Evolutionary conservation across 805 yeast genomes (phyloP).

Genomic region (Myxozyma lipomycoides): DNA sequence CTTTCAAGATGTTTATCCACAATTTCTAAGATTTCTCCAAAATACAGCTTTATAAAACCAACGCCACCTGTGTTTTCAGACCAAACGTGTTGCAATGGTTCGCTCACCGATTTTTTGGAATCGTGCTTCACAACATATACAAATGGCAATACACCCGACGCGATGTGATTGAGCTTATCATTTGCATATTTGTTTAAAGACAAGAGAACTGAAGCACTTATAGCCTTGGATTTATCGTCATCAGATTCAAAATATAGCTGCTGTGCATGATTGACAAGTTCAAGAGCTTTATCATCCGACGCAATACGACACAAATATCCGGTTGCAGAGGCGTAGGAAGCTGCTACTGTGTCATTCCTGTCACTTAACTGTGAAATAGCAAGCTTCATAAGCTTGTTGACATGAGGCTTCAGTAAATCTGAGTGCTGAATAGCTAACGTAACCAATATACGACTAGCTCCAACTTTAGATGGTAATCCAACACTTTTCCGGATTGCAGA

Average conservation of each 20-base stretch:
- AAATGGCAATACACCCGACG: conserved; percentile 68
- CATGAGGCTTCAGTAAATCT: conserved; percentile 45
- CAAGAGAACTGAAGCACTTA: conserved; percentile 38
- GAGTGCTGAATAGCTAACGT: conserved; percentile 58
- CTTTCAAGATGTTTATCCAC: conserved; percentile 52
- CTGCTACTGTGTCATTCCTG: conserved; percentile 65
- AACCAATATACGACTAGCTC: conserved; percentile 71
- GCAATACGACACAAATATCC: conserved; percentile 74
- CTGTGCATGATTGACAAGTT: conserved; percentile 51
- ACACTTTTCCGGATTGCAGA: conserved; percentile 63
- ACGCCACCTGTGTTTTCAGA: conserved; percentile 70
- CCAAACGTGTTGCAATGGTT: conserved; percentile 65
- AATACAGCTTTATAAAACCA: conserved; percentile 64
- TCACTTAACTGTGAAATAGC: conserved; percentile 61
- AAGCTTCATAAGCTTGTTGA: conserved; percentile 58
- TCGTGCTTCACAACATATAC: conserved; percentile 77
- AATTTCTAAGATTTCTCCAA: conserved; percentile 60
- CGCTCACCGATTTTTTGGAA: conserved; percentile 44
- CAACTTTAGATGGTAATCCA: conserved; percentile 88
- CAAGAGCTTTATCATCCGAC: conserved; percentile 47
- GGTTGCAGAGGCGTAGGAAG: conserved; percentile 72
- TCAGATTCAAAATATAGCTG: conserved; percentile 59
- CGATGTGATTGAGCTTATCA: conserved; percentile 59
- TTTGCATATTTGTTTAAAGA: conserved; percentile 65
- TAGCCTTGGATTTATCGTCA: conserved; percentile 44